Evolutionary conservation across 441 rosid genomes (phyloP).

Genomic region (Manihot esculenta): DNA sequence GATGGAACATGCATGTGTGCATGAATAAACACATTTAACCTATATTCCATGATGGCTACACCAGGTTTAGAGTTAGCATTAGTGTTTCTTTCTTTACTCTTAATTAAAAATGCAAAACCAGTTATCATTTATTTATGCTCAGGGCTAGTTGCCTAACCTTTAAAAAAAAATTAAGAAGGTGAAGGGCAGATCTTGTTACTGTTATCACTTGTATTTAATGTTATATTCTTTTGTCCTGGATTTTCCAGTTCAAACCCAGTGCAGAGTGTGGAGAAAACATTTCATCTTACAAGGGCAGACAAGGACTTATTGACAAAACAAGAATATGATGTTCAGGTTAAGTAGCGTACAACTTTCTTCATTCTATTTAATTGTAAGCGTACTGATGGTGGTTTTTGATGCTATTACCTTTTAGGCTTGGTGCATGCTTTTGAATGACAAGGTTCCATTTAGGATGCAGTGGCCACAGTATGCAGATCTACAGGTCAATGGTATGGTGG

Average conservation of each 20-base stretch:
- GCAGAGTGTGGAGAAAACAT: conserved; percentile 72
- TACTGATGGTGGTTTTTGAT: conserved; percentile 27
- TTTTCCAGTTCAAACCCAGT: conserved; percentile 66
- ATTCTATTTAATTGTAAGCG: conserved; percentile 6
- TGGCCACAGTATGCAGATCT: conserved; percentile 98
- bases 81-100: background rate
- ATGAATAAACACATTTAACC: background rate
- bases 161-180: too few species aligned
- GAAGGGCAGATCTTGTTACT: background rate
- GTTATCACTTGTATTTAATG: conserved; percentile 4
- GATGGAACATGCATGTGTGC: background rate
- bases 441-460: conserved; percentile 94
- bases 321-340: conserved; percentile 90
- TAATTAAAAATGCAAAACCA: too few species aligned
- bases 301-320: conserved; percentile 67
- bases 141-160: too few species aligned
- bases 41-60: background rate
- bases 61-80: background rate
- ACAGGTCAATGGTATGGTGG: conserved; percentile 85
- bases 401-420: conserved; percentile 57
- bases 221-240: conserved; percentile 21
- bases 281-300: conserved; percentile 72
- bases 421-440: conserved; percentile 99
- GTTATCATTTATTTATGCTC: too few species aligned
- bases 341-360: conserved; percentile 17